Conservation (phyloP, 495 filamentous ascomycete species). For the Bryoglossum gracile region DNA sequence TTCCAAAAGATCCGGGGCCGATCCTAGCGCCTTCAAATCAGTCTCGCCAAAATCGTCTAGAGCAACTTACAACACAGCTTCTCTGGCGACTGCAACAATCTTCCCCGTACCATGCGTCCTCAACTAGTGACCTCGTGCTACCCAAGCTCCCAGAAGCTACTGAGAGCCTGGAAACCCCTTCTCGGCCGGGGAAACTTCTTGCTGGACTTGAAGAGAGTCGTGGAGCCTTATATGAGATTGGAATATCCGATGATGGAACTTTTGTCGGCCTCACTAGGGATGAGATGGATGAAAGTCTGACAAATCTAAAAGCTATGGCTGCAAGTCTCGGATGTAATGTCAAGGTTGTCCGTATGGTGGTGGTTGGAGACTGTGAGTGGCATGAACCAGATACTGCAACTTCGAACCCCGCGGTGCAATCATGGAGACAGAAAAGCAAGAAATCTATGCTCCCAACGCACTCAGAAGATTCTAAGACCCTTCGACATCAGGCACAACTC, state of each 20-base stretch:
- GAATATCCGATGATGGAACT: conserved; percentile 88
- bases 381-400: conserved; percentile 8
- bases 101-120: conserved; percentile 76
- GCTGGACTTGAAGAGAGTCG: conserved; percentile 87
- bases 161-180: conserved; percentile 42
- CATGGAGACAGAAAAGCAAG: background rate
- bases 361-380: conserved; percentile 85
- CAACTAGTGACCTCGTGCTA: conserved; percentile 61
- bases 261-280: conserved; percentile 85
- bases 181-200: conserved; percentile 55
- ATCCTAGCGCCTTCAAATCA: conserved; percentile 41
- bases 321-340: conserved; percentile 82
- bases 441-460: background rate
- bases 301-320: conserved; percentile 80
- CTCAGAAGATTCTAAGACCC: background rate
- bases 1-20: conserved; percentile 13
- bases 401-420: background rate
- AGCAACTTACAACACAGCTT: conserved; percentile 89
- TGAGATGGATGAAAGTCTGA: conserved; percentile 84
- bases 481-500: conserved; percentile 46
- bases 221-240: conserved; percentile 93
- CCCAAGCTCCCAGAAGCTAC: conserved; percentile 63
- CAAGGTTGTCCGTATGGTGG: conserved; percentile 75
- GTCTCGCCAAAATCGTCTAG: conserved; percentile 72
- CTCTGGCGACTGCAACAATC: conserved; percentile 95